Evolutionary conservation across 1,284 basidiomycete species (phyloP), one percentile per base, ranked within the genome.

Genomic region (Tremellales sp.): DNA sequence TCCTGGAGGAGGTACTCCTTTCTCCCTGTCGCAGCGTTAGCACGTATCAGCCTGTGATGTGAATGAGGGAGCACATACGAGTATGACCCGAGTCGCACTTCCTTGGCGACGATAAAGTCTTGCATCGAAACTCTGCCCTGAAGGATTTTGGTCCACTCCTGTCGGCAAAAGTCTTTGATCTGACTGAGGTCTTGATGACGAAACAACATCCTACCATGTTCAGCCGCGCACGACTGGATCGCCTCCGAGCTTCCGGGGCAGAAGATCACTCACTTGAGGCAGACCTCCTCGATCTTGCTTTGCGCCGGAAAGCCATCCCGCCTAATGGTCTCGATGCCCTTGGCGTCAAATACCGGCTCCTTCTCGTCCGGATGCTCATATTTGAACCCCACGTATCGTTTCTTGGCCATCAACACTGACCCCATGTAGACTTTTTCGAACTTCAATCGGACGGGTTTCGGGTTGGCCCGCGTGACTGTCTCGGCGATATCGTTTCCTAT

Each of bases 361-460:
- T 57, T 69, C 15, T 96, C 89, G 55, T 90, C 85, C 0, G 84
- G 80, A 47, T 77, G 80, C 70, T 98, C 96, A 61, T 86, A 97
- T 70, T 93, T 96, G 77, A 89, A 92, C 2, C 94, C 94, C 8
- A 96, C 93, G 62, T 97, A 97, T 53, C 92, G 82, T 68, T 97
- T 97, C 78, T 98, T 98, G 0, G 93, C 90, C 77, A 97, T 81
- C 21, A 98, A 79, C 0, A 97, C 84, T 54, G 87, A 93, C 2
- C 91, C 93, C 45, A 92, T 80, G 72, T 97, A 98, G 3, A 97
- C 91, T 81, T 98, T 98, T 69, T 98, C 96, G 59, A 98, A 97
- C 72, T 97, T 97, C 53, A 98, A 81, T 72, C 92, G 96, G 57
- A 98, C 80, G 0, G 94, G 96, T 6, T 83, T 80, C 0, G 93